These are phyloP conservation scores for Flaveria bidentis DNA, from an alignment of 129 eudicot species.

Conservation along the genomic window DNA sequence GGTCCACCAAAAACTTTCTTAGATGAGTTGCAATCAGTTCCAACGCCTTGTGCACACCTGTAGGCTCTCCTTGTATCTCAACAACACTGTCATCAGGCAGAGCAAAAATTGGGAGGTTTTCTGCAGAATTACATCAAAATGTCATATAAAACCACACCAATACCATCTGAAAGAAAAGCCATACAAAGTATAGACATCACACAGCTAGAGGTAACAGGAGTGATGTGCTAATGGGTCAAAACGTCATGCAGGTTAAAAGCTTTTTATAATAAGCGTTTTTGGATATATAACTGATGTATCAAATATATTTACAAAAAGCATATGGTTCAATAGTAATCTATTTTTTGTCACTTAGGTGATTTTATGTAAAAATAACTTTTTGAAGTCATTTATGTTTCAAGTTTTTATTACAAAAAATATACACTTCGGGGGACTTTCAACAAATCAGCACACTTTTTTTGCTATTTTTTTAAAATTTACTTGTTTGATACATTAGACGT, in stretches of 20 bases:
- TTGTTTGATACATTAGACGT: neutral
- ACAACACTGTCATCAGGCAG: constrained; percentile 87
- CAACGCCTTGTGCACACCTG: constrained; percentile 72
- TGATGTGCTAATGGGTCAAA: neutral
- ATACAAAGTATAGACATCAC: neutral
- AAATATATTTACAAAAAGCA: neutral
- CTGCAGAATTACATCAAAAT: constrained; percentile 48
- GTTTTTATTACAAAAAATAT: neutral
- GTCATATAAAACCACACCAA: neutral
- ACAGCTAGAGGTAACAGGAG: neutral
- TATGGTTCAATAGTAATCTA: neutral
- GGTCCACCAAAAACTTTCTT: constrained; percentile 91
- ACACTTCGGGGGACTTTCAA: neutral
- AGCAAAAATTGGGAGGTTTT: constrained; percentile 85
- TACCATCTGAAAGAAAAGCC: neutral
- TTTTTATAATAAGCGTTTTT: neutral
- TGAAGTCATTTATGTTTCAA: too few species aligned
- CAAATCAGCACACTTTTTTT: neutral
- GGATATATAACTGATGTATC: neutral
- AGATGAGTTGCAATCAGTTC: constrained; percentile 80
- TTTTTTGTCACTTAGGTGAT: neutral
- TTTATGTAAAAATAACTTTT: neutral
- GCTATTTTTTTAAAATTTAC: neutral
- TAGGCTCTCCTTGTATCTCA: constrained; percentile 82
- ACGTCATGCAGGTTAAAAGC: neutral